Evolutionary conservation across 2,329 filamentous ascomycete species (phyloP), one percentile per base, ranked within the genome.

Genomic region (Alternaria tenuissima): DNA sequence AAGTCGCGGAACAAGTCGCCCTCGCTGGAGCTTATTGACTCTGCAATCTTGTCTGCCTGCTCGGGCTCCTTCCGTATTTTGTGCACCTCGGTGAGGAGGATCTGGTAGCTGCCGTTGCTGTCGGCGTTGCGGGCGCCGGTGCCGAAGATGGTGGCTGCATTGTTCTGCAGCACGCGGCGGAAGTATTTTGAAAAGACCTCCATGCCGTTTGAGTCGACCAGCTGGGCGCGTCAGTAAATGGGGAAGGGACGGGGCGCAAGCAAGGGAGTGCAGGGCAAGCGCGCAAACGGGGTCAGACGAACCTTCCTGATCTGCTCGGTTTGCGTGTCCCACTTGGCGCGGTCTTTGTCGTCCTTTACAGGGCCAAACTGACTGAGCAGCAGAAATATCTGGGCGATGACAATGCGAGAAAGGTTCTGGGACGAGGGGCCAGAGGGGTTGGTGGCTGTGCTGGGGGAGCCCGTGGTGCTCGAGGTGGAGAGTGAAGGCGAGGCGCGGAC

Each of bases 201-300:
- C 94, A 99, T 99, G 77, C 94, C 94, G 93, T 96, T 90, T 75
- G 94, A 94, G 88, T 97, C 90, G 83, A 98, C 91, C 79, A 98
- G 89, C 92, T 97, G 67, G 54, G 41, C 28, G 38, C 32, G 61
- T 77, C 57, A 77, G 71, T 58, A 64, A n/a, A 11, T 26, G 38
- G 14, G 4, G 32, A 34, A 34, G 32, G 32, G 4, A 7, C 32
- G 14, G 32, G 32, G 32, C 11, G 30, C 30, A 32, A 12, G 32
- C 11, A 14, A 11, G 32, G 32, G 11, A 34, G 14, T 12, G 11
- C 12, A 14, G 14, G 53, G 52, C 48, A 34, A 30, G 54, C 22
- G 60, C 48, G 56, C 59, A 51, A 52, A 55, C 48, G 43, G 34
- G 44, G 57, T 36, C 55, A 24, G 46, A 74, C 86, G 77, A 84